A percentile compares a stretch with the other conserved stretches of the same genome.
phyloP scores from a whole-genome alignment of 2,329 filamentous ascomycete species.

The Aspergillus carbonarius region DNA sequence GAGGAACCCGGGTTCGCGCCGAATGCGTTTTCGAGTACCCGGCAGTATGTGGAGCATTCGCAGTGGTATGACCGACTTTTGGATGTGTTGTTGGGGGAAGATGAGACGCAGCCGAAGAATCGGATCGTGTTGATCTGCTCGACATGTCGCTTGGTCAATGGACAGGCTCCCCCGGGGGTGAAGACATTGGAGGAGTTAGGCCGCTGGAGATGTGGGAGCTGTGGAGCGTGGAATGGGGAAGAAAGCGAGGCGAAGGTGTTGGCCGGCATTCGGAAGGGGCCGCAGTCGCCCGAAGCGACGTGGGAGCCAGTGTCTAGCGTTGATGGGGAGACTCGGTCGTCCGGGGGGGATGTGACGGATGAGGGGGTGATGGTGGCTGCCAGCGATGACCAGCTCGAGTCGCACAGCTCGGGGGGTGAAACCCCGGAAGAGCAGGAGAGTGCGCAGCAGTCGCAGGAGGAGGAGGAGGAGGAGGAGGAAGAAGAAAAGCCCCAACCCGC shows the following conservation, averaged over 20 bases:
- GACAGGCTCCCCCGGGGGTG: constrained; percentile 87
- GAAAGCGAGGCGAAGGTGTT: constrained; percentile 75
- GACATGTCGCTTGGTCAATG: constrained; percentile 84
- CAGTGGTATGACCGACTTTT: constrained; percentile 95
- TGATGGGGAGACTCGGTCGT: constrained; percentile 21
- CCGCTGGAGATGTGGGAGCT: constrained; percentile 85
- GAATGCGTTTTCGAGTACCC: constrained; percentile 45
- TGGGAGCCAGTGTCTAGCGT: constrained; percentile 25
- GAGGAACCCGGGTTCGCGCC: constrained; percentile 49
- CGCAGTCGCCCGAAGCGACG: constrained; percentile 16
- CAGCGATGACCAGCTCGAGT: constrained; percentile 28
- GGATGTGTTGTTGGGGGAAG: constrained; percentile 88
- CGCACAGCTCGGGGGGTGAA: constrained; percentile 22
- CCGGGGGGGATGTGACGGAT: constrained; percentile 23
- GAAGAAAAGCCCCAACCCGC: constrained; percentile 8
- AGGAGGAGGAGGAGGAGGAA: constrained; percentile 17
- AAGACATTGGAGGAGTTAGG: constrained; percentile 76
- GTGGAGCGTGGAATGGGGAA: constrained; percentile 76
- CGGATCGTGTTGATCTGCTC: constrained; percentile 82
- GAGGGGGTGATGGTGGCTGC: constrained; percentile 29
- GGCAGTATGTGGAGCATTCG: constrained; percentile 44
- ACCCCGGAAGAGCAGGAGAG: constrained; percentile 7
- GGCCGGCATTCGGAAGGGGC: constrained; percentile 56
- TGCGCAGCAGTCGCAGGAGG: not conserved
- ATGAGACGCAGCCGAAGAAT: constrained; percentile 90